Percentiles rank a stretch among this genome's conserved stretches.
These are phyloP conservation scores for Eremothecium coryli DNA, from an alignment of 1,139 yeast species.

Conservation along the genomic window DNA sequence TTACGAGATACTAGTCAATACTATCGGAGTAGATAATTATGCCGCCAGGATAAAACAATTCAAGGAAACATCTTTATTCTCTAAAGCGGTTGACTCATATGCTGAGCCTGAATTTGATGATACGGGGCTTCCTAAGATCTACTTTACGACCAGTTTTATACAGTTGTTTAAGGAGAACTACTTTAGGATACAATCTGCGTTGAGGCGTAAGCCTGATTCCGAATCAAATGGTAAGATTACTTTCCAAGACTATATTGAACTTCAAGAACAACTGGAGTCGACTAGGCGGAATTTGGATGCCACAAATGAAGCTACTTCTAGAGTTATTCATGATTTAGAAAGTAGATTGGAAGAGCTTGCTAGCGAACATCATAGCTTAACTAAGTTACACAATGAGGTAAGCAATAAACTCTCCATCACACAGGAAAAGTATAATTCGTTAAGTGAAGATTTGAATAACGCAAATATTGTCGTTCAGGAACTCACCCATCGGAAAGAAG, in stretches of 20 bases:
- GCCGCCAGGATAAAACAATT: slow-evolving; percentile 66
- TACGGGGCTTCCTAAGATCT: slow-evolving; percentile 81
- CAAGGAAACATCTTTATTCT: slow-evolving; percentile 48
- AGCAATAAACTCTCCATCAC: not conserved
- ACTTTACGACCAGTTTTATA: slow-evolving; percentile 58
- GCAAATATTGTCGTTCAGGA: slow-evolving; percentile 11
- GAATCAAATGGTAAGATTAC: slow-evolving; percentile 65
- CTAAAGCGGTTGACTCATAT: slow-evolving; percentile 42
- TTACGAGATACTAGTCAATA: slow-evolving; percentile 49
- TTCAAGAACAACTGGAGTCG: slow-evolving; percentile 13
- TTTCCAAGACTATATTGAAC: slow-evolving; percentile 57
- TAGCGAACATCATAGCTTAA: slow-evolving; percentile 6
- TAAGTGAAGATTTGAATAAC: slow-evolving; percentile 10
- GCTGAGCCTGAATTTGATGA: slow-evolving; percentile 50
- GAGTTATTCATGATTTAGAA: slow-evolving; percentile 6
- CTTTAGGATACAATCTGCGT: slow-evolving; percentile 56
- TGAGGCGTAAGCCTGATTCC: slow-evolving; percentile 62
- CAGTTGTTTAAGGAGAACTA: slow-evolving; percentile 61
- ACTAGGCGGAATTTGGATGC: slow-evolving; percentile 6
- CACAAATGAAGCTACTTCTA: not conserved
- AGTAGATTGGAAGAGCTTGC: slow-evolving; percentile 10
- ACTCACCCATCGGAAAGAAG: slow-evolving; percentile 6
- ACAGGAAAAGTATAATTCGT: slow-evolving; percentile 1
- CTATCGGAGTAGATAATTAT: slow-evolving; percentile 72
- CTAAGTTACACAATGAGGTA: not conserved